These are phyloP conservation scores for Vickermania spadyakhi DNA, from an alignment of 208 protist species.

Conservation along the genomic window DNA sequence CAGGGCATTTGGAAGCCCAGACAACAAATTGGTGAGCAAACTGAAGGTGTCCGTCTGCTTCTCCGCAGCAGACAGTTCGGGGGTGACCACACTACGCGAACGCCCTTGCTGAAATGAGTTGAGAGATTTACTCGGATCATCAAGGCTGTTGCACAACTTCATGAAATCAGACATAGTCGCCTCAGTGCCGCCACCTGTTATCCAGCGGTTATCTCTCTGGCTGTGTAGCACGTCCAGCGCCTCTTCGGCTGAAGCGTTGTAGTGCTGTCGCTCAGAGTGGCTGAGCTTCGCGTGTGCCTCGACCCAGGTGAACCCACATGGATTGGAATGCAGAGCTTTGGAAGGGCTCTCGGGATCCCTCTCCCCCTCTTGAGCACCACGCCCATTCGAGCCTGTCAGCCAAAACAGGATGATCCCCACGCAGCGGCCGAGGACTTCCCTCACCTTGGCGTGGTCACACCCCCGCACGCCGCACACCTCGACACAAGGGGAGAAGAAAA, in stretches of 20 bases:
- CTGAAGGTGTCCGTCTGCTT: conserved; percentile 53
- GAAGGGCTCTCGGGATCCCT: background rate
- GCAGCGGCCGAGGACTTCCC: background rate
- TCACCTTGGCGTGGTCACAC: background rate
- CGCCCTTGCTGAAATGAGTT: background rate
- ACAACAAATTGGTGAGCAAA: conserved; percentile 48
- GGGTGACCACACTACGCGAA: background rate
- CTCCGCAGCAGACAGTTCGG: background rate
- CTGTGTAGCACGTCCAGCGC: background rate
- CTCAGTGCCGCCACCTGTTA: background rate
- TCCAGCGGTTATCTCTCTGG: no score
- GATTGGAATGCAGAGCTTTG: background rate
- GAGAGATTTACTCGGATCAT: background rate
- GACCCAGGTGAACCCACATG: background rate
- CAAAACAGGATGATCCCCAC: background rate
- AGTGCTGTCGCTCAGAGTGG: background rate
- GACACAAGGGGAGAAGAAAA: conserved; percentile 45
- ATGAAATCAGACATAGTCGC: background rate
- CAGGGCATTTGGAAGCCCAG: conserved; percentile 61
- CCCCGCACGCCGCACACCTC: conserved; percentile 14
- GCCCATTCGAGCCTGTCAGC: background rate
- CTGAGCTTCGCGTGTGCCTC: background rate
- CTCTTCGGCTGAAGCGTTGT: background rate
- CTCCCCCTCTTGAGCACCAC: background rate
- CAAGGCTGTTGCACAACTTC: background rate